phyloP scores from a whole-genome alignment of 148 eudicot species.

The Chenopodium formosanum region DNA sequence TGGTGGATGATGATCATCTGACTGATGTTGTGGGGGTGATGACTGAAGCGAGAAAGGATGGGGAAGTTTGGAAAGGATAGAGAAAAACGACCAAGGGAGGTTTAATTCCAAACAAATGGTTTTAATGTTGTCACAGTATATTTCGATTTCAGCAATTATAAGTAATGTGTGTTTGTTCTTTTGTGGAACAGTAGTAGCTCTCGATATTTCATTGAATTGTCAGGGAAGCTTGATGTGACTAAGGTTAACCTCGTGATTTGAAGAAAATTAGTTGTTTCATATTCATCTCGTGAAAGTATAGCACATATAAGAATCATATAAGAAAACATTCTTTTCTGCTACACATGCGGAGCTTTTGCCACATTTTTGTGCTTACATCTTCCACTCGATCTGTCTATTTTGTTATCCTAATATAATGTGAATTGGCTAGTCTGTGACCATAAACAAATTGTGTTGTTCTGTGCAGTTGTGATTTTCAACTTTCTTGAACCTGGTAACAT shows the following conservation, averaged over 20 bases:
- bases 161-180: too few relatives aligned
- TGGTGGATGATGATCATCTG: background rate
- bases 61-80: background rate
- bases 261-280: too few relatives aligned
- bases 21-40: background rate
- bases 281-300: too few relatives aligned
- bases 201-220: background rate
- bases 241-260: background rate
- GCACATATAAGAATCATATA: too few relatives aligned
- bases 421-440: background rate
- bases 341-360: too few relatives aligned
- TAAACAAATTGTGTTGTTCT: background rate
- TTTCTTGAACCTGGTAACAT: slow-evolving; percentile 89
- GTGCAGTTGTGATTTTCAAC: slow-evolving; percentile 76
- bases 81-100: background rate
- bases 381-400: too few relatives aligned
- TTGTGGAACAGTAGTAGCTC: too few relatives aligned
- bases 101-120: background rate
- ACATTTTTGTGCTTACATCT: too few relatives aligned
- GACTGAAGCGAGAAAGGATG: background rate
- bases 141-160: too few relatives aligned
- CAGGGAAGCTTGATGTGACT: background rate
- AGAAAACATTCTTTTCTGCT: too few relatives aligned
- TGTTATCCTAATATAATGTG: background rate
- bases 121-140: too few relatives aligned